Conservation (phyloP, 1,284 basidiomycete species). For the Lignosus rhinocerotis region DNA sequence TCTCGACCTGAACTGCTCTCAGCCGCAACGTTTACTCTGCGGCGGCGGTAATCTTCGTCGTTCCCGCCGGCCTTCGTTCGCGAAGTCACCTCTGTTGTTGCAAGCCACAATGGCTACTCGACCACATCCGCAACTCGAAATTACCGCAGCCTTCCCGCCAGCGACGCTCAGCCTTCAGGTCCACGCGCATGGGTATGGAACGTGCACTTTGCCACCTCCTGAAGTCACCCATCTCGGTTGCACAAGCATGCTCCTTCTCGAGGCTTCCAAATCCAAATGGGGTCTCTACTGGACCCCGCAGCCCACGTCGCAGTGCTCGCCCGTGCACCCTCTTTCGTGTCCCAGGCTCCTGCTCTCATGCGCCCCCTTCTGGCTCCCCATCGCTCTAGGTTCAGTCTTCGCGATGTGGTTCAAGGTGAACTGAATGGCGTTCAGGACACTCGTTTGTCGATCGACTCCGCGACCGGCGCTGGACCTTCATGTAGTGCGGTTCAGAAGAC, state of each 20-base stretch:
- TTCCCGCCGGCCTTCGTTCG: neutral
- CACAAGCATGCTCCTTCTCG: neutral
- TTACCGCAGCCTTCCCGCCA: neutral
- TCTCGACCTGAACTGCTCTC: neutral
- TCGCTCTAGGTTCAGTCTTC: neutral
- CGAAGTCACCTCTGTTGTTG: neutral
- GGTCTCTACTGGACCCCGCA: neutral
- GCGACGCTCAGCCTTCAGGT: too few species aligned
- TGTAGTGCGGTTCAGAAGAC: neutral
- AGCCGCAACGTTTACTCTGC: neutral
- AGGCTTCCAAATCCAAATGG: neutral
- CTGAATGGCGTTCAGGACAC: neutral
- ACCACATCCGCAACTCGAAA: neutral
- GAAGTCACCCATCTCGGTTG: too few species aligned
- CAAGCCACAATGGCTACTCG: neutral
- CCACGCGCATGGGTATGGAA: too few species aligned
- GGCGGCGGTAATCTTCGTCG: neutral
- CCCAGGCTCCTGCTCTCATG: neutral
- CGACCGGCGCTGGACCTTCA: neutral
- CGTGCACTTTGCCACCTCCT: too few species aligned
- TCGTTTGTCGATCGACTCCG: constrained; percentile 1
- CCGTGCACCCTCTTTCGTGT: too few species aligned
- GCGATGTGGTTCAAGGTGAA: neutral
- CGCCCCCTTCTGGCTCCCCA: neutral
- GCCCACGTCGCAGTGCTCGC: too few species aligned